These are phyloP conservation scores for Triangularia verruculosa DNA, from an alignment of 2,329 filamentous ascomycete genomes.

Conservation along the genomic window DNA sequence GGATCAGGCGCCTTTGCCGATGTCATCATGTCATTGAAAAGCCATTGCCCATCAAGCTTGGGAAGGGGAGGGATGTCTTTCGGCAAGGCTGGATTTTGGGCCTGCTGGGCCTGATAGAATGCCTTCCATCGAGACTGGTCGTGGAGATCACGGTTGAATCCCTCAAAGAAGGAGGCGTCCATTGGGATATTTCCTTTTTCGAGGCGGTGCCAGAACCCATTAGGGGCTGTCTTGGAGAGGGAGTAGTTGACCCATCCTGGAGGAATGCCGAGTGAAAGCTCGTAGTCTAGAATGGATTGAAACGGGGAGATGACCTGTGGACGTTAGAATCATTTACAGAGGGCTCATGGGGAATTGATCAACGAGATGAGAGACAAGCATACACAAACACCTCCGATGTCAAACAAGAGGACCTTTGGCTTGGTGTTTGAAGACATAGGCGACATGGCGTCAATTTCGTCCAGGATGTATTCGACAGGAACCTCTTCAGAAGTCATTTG, in stretches of 20 bases:
- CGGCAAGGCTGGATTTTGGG: slow-evolving; percentile 41
- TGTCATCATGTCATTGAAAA: slow-evolving; percentile 93
- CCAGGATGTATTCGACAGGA: slow-evolving; percentile 32
- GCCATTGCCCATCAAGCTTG: slow-evolving; percentile 67
- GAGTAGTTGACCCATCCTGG: slow-evolving; percentile 88
- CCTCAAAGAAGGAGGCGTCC: slow-evolving; percentile 69
- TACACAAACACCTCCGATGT: slow-evolving; percentile 96
- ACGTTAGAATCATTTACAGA: slow-evolving; percentile 16
- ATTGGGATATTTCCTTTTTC: slow-evolving; percentile 80
- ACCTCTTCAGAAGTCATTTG: slow-evolving; percentile 27
- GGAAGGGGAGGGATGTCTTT: slow-evolving; percentile 61
- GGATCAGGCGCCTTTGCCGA: slow-evolving; percentile 69
- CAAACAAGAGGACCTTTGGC: slow-evolving; percentile 80
- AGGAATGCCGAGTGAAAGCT: slow-evolving; percentile 71
- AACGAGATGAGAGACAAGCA: slow-evolving; percentile 39
- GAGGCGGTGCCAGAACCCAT: slow-evolving; percentile 83
- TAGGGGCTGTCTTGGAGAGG: slow-evolving; percentile 73
- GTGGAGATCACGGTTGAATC: slow-evolving; percentile 73
- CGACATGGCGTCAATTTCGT: slow-evolving; percentile 40
- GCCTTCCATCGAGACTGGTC: slow-evolving; percentile 64
- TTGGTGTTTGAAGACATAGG: slow-evolving; percentile 36
- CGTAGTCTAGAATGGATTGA: slow-evolving; percentile 89
- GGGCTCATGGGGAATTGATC: background rate
- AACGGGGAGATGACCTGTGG: slow-evolving; percentile 83
- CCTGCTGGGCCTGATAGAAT: slow-evolving; percentile 52